These are phyloP conservation scores for Suillus luteus DNA, from an alignment of 768 basidiomycete genomes.

Conservation along the genomic window DNA sequence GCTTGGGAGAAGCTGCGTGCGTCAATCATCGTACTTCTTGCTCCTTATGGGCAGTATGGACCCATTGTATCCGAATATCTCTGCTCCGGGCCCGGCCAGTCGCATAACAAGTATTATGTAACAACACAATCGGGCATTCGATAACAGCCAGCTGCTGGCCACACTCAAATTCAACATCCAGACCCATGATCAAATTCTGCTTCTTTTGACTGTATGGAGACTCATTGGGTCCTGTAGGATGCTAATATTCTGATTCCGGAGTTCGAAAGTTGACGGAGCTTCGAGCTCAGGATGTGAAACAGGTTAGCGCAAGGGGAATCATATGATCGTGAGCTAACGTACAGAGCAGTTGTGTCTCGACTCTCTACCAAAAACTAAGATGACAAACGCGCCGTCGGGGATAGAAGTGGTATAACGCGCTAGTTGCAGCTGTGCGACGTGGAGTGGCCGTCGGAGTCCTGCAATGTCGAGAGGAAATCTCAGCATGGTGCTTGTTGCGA, in stretches of 20 bases:
- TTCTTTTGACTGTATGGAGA: no score
- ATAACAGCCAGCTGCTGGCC: no score
- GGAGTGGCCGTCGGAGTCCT: not conserved
- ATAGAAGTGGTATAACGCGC: not conserved
- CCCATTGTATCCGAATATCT: no score
- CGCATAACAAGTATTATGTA: no score
- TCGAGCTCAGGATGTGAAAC: not conserved
- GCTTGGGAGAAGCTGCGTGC: no score
- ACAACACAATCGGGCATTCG: no score
- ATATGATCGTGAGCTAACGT: not conserved
- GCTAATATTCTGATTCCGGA: not conserved
- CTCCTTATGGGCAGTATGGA: no score
- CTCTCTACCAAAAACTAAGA: not conserved
- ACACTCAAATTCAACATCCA: no score
- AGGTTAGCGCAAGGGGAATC: not conserved
- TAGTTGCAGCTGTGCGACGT: not conserved
- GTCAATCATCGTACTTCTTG: no score
- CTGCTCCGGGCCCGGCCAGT: no score
- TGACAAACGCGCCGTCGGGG: not conserved
- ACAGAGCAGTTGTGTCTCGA: not conserved
- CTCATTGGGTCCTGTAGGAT: no score
- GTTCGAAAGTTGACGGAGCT: not conserved
- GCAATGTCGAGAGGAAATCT: not conserved
- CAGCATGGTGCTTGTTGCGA: not conserved
- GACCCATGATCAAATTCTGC: no score